A percentile compares a stretch with the other conserved stretches of the same genome.
Conservation (phyloP, 169 alveolate species). For the Plasmodium gonderi region DNA sequence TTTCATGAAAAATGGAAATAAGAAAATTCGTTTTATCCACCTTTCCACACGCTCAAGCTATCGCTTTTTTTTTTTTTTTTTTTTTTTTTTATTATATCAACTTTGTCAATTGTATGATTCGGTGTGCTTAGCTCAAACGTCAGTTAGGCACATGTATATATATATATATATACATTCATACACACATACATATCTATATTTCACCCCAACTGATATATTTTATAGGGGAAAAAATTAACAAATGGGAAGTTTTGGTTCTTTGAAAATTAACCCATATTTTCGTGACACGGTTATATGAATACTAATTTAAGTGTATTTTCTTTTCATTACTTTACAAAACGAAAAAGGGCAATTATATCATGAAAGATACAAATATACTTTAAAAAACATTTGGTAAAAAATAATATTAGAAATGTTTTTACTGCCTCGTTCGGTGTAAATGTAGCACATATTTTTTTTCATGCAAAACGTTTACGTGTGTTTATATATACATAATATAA, state of each 20-base stretch:
- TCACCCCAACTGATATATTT: neutral
- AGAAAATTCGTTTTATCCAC: neutral
- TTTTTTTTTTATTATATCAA: neutral
- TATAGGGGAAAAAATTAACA: neutral
- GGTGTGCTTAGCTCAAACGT: neutral
- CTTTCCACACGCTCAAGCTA: neutral
- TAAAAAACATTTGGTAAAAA: neutral
- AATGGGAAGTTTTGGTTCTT: neutral
- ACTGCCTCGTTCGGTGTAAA: neutral
- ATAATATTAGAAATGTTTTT: neutral
- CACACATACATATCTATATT: too few relatives aligned
- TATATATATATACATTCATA: too few relatives aligned
- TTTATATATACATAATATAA: too few relatives aligned
- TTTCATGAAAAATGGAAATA: neutral
- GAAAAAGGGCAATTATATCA: neutral
- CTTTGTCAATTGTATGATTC: neutral
- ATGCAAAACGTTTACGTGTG: too few relatives aligned
- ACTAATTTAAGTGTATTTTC: neutral
- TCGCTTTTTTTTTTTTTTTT: too few relatives aligned
- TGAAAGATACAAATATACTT: neutral
- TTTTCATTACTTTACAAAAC: neutral
- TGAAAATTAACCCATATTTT: neutral
- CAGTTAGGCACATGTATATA: too few relatives aligned
- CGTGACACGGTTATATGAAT: neutral
- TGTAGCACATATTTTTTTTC: too few relatives aligned